phyloP scores from a whole-genome alignment of 192 early-diverging fungal species.

The Mortierella antarctica region DNA sequence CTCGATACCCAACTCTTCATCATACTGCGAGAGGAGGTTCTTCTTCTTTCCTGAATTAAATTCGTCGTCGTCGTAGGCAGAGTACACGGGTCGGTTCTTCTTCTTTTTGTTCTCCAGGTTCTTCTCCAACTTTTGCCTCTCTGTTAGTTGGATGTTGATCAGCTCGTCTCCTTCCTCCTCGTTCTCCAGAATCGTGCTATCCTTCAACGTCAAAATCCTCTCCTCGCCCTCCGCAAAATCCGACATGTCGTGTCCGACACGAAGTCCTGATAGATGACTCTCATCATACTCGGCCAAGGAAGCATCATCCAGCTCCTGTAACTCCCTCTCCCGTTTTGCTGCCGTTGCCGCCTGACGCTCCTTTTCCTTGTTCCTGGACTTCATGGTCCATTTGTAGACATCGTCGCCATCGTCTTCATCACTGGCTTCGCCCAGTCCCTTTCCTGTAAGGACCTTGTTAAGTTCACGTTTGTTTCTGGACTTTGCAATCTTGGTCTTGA shows the following conservation, averaged over 20 bases:
- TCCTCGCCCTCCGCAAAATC: constrained; percentile 79
- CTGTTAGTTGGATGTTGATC: constrained; percentile 73
- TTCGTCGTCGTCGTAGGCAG: constrained; percentile 82
- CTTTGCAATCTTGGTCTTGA: constrained; percentile 67
- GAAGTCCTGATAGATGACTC: constrained; percentile 72
- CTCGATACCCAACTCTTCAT: constrained; percentile 69
- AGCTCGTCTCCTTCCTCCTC: constrained; percentile 81
- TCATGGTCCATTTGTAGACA: constrained; percentile 74
- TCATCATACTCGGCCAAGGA: constrained; percentile 41
- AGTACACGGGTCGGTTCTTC: constrained; percentile 68
- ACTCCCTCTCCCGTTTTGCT: constrained; percentile 53
- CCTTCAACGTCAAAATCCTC: constrained; percentile 88
- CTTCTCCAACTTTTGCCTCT: constrained; percentile 72
- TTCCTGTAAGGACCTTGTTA: constrained; percentile 67
- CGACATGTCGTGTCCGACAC: constrained; percentile 76
- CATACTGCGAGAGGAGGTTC: constrained; percentile 78
- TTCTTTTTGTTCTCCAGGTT: constrained; percentile 82
- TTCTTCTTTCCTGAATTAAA: constrained; percentile 63
- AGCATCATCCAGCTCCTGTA: constrained; percentile 52
- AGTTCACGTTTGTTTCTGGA: constrained; percentile 61
- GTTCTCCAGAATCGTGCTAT: constrained; percentile 75
- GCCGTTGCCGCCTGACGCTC: constrained; percentile 49
- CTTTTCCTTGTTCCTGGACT: constrained; percentile 63
- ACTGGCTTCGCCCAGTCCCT: constrained; percentile 69
- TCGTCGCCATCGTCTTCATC: constrained; percentile 72